These are phyloP conservation scores for Ulmus americana DNA, from an alignment of 331 rosid species.

Conservation along the genomic window DNA sequence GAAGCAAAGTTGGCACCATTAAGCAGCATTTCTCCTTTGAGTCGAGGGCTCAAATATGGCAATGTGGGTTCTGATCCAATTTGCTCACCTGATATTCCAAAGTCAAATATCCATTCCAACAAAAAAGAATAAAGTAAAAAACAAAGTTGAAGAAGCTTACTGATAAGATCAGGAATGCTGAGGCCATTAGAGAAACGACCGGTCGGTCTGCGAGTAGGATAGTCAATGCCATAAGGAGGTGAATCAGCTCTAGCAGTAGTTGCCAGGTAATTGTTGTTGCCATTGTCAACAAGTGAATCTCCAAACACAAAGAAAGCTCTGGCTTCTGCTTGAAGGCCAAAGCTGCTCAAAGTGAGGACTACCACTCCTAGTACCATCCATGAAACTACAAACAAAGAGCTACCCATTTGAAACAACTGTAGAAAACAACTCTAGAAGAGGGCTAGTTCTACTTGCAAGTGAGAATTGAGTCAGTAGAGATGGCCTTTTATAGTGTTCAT, in stretches of 20 bases:
- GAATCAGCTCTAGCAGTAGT: constrained; percentile 85
- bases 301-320: constrained; percentile 85
- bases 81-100: constrained; percentile 42
- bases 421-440: neutral
- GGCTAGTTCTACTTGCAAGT: neutral
- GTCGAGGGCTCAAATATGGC: constrained; percentile 77
- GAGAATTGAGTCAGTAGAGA: constrained; percentile 8
- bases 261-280: constrained; percentile 64
- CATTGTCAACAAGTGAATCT: constrained; percentile 80
- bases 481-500: constrained; percentile 17
- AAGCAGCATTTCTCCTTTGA: constrained; percentile 46
- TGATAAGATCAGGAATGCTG: constrained; percentile 80
- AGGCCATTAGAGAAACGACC: constrained; percentile 93
- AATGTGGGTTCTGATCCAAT: constrained; percentile 66
- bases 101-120: neutral
- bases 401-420: neutral
- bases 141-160: constrained; percentile 21
- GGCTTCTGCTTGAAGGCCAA: constrained; percentile 35
- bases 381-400: constrained; percentile 4
- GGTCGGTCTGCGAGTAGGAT: constrained; percentile 62
- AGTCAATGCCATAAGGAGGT: constrained; percentile 77
- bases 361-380: constrained; percentile 19
- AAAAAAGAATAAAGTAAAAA: neutral
- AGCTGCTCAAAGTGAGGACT: constrained; percentile 7
- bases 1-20: constrained; percentile 94